Conservation (phyloP, 306 rosid species). For the Ammopiptanthus mongolicus region DNA sequence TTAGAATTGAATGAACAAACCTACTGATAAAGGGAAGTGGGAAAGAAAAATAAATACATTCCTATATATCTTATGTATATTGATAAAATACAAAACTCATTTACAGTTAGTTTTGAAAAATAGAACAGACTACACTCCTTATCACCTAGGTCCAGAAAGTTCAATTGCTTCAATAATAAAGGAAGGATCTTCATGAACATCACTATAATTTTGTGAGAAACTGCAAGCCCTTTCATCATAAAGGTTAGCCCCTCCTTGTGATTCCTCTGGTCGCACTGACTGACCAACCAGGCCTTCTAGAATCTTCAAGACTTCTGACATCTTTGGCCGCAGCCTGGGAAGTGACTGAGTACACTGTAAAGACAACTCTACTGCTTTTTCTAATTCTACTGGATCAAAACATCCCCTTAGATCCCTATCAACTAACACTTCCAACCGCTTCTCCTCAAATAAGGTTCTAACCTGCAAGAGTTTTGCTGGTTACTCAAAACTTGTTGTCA, state of each 20-base stretch:
- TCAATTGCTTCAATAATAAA: constrained; percentile 87
- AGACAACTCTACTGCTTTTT: constrained; percentile 62
- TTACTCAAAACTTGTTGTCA: background rate
- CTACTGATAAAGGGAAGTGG: background rate
- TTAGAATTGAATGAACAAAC: background rate
- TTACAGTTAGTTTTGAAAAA: constrained; percentile 28
- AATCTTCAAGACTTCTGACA: constrained; percentile 72
- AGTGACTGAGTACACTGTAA: constrained; percentile 74
- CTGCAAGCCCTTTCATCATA: constrained; percentile 55
- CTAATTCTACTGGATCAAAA: constrained; percentile 66
- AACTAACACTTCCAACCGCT: constrained; percentile 61
- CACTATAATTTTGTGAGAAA: constrained; percentile 62
- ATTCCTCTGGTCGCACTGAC: constrained; percentile 45
- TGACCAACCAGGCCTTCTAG: constrained; percentile 73
- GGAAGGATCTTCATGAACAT: constrained; percentile 64
- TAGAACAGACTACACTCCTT: background rate
- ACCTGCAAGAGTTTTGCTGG: constrained; percentile 49
- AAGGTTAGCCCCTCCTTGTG: constrained; percentile 44
- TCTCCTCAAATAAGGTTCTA: constrained; percentile 63
- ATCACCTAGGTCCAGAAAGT: constrained; percentile 91
- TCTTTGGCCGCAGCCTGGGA: constrained; percentile 82
- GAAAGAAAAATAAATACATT: background rate
- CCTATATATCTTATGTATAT: background rate
- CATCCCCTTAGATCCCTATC: constrained; percentile 87
- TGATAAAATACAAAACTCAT: constrained; percentile 35